Conservation (phyloP, 2,329 filamentous ascomycete species). For the Kalmusia sp. region DNA sequence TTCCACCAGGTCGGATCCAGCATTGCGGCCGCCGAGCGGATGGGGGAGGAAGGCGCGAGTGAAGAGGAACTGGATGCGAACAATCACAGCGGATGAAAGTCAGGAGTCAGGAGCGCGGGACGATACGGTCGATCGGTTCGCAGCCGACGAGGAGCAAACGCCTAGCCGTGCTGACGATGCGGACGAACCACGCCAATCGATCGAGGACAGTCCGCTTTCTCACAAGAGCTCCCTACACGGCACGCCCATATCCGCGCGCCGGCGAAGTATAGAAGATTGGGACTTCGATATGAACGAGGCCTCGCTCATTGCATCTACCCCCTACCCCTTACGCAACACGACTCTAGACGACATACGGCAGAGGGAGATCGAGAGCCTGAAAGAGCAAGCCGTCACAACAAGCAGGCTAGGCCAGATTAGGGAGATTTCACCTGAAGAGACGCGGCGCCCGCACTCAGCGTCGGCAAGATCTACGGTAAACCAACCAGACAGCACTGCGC, state of each 20-base stretch:
- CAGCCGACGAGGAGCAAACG: slow-evolving; percentile 17
- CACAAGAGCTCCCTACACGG: slow-evolving; percentile 37
- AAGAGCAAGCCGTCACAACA: slow-evolving; percentile 42
- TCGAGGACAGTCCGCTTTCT: slow-evolving; percentile 53
- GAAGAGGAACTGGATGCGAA: slow-evolving; percentile 52
- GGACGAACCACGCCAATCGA: slow-evolving; percentile 48
- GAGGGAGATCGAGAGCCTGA: slow-evolving; percentile 49
- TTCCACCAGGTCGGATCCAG: slow-evolving; percentile 48
- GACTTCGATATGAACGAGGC: slow-evolving; percentile 55
- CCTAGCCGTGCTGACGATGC: slow-evolving; percentile 25
- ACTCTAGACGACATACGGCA: slow-evolving; percentile 52
- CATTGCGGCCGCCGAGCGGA: slow-evolving; percentile 52
- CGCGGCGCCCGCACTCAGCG: slow-evolving; percentile 23
- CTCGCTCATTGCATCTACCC: slow-evolving; percentile 57
- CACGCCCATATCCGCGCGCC: slow-evolving; percentile 30
- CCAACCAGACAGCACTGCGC: slow-evolving; percentile 11
- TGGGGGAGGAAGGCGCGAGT: slow-evolving; percentile 57
- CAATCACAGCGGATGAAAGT: slow-evolving; percentile 41
- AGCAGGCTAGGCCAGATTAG: slow-evolving; percentile 36
- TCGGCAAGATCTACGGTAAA: slow-evolving; percentile 17
- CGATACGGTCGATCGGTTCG: slow-evolving; percentile 17
- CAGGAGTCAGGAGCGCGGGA: slow-evolving; percentile 26
- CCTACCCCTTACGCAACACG: slow-evolving; percentile 50
- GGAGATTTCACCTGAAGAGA: slow-evolving; percentile 39
- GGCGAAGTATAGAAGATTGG: slow-evolving; percentile 34